Percentiles rank a stretch among this genome's conserved stretches.
Evolutionary conservation across 768 basidiomycete species (phyloP).

Genomic region (Hygrocybe coccinea): DNA sequence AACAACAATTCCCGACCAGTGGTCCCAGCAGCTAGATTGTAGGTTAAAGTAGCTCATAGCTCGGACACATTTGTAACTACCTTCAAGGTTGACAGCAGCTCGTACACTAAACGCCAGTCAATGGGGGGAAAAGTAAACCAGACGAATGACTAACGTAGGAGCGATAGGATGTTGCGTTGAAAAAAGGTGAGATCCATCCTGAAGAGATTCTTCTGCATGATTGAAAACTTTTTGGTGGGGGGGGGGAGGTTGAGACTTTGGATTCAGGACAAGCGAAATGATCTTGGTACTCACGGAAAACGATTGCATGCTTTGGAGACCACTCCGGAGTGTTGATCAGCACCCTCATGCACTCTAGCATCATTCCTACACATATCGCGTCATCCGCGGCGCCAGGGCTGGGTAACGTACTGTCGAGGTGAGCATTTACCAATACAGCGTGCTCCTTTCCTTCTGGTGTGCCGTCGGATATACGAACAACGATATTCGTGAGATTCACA

Average conservation of each 20-base stretch:
- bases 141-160: slow-evolving; percentile 47
- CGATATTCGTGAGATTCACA: slow-evolving; percentile 80
- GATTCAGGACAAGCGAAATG: neutral
- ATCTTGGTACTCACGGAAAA: slow-evolving; percentile 62
- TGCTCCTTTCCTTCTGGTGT: slow-evolving; percentile 69
- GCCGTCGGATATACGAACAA: slow-evolving; percentile 80
- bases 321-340: slow-evolving; percentile 61
- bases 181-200: slow-evolving; percentile 91
- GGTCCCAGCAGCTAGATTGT: slow-evolving; percentile 67
- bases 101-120: slow-evolving; percentile 53
- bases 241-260: neutral
- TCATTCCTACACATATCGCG: slow-evolving; percentile 80
- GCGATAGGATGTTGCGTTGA: slow-evolving; percentile 82
- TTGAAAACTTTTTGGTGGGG: slow-evolving; percentile 92
- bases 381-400: slow-evolving; percentile 89
- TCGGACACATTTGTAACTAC: slow-evolving; percentile 30
- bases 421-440: slow-evolving; percentile 82
- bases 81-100: slow-evolving; percentile 88
- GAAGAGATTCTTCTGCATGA: slow-evolving; percentile 89
- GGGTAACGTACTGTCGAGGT: slow-evolving; percentile 86
- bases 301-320: slow-evolving; percentile 69
- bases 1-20: slow-evolving; percentile 87
- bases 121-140: neutral
- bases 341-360: slow-evolving; percentile 86
- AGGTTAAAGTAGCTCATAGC: neutral